Evolutionary conservation across 176 grass and related monocot species (phyloP), one percentile per base, ranked within the genome.

Genomic region (Triticum timopheevii): DNA sequence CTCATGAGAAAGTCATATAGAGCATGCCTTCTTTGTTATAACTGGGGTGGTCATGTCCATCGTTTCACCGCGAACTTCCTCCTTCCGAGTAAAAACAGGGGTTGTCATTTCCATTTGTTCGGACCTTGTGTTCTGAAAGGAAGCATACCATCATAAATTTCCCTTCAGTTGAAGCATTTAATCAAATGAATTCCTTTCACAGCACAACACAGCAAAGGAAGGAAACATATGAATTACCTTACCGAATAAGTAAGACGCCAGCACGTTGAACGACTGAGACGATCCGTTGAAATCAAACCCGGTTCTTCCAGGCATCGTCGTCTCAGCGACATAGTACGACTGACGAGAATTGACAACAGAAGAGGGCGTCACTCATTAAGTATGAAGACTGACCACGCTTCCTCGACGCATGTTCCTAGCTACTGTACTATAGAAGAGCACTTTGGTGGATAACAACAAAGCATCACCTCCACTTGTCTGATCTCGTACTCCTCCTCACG

Each of bases 41-140:
- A 98, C 96, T 33, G 93, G 96, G 19, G 96, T 98, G 31, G 96
- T 95, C 96, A 95, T 98, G 24, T 98, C 93, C 96, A 98, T 95
- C 13, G 81, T 91, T 89, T 94, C 78, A 4, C 93, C 73, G 23
- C 38, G 71, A 22, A 63, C 39, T 45, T 91, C 89, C 9, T 81
- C 84, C 79, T 94, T 94, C 59, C 69, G 54, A 65, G 92, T 95
- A 66, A 89, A 88, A 82, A 98, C 93, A 88, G 96, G 96, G 61
- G 93, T 92, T 75, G 93, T 98, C 93, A 98, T 98, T 86, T 98
- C 86, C 96, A 98, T 95, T 84, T 91, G 93, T 39, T 94, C 86
- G 54, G 88, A 88, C 15, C 44, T 28, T 25, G 78, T 92, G 73
- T 98, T 98, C 96, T 98, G 49, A 71, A 91, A 69, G 16, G 6